phyloP scores from a whole-genome alignment of 352 stramenopile species.

The Phytophthora sojae region DNA sequence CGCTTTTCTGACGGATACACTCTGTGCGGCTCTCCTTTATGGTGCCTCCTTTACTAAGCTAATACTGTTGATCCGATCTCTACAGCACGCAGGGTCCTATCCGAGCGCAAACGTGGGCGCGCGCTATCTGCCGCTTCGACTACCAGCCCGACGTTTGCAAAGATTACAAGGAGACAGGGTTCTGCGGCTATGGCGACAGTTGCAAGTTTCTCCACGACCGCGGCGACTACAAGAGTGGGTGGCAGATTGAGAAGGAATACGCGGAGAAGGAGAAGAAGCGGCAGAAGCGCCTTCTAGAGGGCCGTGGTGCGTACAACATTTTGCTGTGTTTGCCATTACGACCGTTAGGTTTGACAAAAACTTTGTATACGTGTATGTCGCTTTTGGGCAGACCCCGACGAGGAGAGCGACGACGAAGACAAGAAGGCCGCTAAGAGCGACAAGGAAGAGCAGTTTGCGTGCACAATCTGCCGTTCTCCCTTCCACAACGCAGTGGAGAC shows the following conservation, averaged over 20 bases:
- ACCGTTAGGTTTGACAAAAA: background rate
- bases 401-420: conserved; percentile 62
- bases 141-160: conserved; percentile 99
- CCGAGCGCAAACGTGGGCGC: conserved; percentile 93
- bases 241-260: conserved; percentile 97
- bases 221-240: conserved; percentile 98
- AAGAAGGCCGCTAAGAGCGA: conserved; percentile 70
- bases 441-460: conserved; percentile 93
- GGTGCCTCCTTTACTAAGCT: background rate
- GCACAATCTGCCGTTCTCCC: conserved; percentile 93
- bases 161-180: conserved; percentile 99
- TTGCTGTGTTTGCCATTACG: background rate
- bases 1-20: conserved; percentile 9
- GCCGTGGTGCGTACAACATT: conserved; percentile 32
- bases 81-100: conserved; percentile 94
- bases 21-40: background rate
- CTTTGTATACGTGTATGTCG: background rate
- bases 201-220: conserved; percentile 99
- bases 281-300: conserved; percentile 75
- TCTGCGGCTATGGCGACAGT: conserved; percentile 97
- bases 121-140: conserved; percentile 96
- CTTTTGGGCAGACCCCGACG: conserved; percentile 43
- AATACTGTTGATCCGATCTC: background rate
- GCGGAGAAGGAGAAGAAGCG: conserved; percentile 93
- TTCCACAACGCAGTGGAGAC: conserved; percentile 97